Evolutionary conservation across 164 flowering plant species (phyloP).

Genomic region (Tetrastigma voinierianum): DNA sequence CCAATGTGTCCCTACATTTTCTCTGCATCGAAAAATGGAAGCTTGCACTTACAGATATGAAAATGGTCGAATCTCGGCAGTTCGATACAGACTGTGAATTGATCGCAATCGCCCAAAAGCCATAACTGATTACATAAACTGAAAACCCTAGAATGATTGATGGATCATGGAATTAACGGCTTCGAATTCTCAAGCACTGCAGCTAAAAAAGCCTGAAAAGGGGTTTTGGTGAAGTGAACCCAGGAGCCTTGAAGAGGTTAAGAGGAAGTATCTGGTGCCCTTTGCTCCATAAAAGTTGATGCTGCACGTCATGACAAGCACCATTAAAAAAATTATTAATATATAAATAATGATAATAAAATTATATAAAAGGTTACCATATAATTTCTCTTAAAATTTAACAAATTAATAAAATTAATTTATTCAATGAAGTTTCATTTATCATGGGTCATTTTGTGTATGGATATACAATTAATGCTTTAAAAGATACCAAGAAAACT

Average conservation of each 20-base stretch:
- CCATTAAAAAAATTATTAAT: no score
- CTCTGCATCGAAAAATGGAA: neutral
- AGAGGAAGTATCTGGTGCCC: neutral
- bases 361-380: no score
- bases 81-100: slow-evolving; percentile 29
- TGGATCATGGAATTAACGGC: neutral
- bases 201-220: neutral
- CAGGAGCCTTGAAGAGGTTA: slow-evolving; percentile 3
- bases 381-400: no score
- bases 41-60: slow-evolving; percentile 32
- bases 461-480: no score
- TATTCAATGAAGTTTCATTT: no score
- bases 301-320: neutral
- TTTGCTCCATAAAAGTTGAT: neutral
- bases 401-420: no score
- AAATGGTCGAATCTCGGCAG: slow-evolving; percentile 20
- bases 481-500: no score
- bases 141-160: slow-evolving; percentile 2
- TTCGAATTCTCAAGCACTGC: no score
- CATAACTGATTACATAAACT: slow-evolving; percentile 21
- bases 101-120: slow-evolving; percentile 27
- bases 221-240: neutral
- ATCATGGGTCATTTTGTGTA: no score
- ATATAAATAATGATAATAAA: no score
- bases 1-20: neutral